phyloP scores from a whole-genome alignment of 176 grass and related monocot species.

The Lolium rigidum region DNA sequence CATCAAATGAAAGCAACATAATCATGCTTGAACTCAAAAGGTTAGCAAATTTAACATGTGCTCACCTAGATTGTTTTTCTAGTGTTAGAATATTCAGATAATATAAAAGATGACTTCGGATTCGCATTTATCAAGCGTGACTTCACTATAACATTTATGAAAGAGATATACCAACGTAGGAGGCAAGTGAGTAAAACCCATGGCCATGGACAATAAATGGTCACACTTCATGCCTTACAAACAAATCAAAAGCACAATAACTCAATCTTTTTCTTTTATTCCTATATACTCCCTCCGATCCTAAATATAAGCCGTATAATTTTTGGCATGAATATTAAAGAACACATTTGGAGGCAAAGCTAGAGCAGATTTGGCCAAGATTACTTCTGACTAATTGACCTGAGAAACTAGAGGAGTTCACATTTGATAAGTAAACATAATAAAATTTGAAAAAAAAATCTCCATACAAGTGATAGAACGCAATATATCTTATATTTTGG shows the following conservation, averaged over 20 bases:
- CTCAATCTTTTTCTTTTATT: background rate
- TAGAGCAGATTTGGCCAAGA: too few relatives aligned
- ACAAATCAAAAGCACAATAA: constrained; percentile 2
- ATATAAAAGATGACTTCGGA: background rate
- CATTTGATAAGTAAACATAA: too few relatives aligned
- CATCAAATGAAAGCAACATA: background rate
- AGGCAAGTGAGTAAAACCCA: constrained; percentile 8
- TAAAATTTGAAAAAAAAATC: too few relatives aligned
- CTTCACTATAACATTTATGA: constrained; percentile 19
- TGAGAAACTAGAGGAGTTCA: too few relatives aligned
- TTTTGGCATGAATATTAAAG: too few relatives aligned
- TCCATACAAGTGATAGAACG: too few relatives aligned
- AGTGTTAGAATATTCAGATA: background rate
- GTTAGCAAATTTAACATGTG: background rate
- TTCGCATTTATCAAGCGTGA: background rate
- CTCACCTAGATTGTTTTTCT: background rate
- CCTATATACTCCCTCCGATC: background rate
- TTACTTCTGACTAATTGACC: too few relatives aligned
- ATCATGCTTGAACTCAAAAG: background rate
- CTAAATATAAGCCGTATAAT: too few relatives aligned
- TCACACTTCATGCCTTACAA: background rate
- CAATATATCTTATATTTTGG: too few relatives aligned
- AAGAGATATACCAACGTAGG: background rate
- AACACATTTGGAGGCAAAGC: too few relatives aligned
- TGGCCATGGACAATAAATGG: background rate